These are phyloP conservation scores for Primulina tabacum DNA, from an alignment of 257 asterid genomes.

Conservation along the genomic window DNA sequence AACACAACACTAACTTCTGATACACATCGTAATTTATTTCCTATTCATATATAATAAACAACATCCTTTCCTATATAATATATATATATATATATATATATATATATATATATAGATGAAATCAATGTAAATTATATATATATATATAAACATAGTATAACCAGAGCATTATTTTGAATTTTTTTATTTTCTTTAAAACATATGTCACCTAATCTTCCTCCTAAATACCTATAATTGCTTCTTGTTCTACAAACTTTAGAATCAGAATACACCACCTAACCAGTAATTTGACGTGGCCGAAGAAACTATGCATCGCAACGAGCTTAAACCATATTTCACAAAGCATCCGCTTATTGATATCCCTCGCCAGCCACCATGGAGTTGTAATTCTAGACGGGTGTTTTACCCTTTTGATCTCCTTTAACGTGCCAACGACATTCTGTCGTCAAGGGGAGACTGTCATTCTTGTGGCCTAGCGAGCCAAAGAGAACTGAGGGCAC, in stretches of 20 bases:
- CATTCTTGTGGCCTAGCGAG: slow-evolving; percentile 85
- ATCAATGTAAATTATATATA: too few relatives aligned
- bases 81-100: too few relatives aligned
- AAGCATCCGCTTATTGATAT: background rate
- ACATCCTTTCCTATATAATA: too few relatives aligned
- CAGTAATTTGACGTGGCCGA: slow-evolving; percentile 4
- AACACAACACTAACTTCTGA: too few relatives aligned
- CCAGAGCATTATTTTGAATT: background rate
- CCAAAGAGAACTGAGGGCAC: slow-evolving; percentile 96
- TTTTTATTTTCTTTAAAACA: too few relatives aligned
- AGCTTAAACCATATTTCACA: slow-evolving; percentile 6
- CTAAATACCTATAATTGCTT: slow-evolving; percentile 17
- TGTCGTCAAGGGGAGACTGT: background rate
- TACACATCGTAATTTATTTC: too few relatives aligned
- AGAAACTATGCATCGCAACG: slow-evolving; percentile 19
- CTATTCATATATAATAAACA: too few relatives aligned
- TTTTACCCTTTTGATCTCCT: background rate
- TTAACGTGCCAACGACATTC: background rate
- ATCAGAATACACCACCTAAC: slow-evolving; percentile 13
- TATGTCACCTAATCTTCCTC: background rate
- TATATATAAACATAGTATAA: background rate
- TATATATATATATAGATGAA: too few relatives aligned
- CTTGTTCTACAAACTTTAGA: slow-evolving; percentile 9
- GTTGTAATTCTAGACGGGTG: background rate
- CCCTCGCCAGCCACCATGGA: background rate